Percentiles rank a stretch among this genome's conserved stretches.
Evolutionary conservation across 2,329 filamentous ascomycete genomes (phyloP).

Genomic region (Penicillium sclerotiorum): DNA sequence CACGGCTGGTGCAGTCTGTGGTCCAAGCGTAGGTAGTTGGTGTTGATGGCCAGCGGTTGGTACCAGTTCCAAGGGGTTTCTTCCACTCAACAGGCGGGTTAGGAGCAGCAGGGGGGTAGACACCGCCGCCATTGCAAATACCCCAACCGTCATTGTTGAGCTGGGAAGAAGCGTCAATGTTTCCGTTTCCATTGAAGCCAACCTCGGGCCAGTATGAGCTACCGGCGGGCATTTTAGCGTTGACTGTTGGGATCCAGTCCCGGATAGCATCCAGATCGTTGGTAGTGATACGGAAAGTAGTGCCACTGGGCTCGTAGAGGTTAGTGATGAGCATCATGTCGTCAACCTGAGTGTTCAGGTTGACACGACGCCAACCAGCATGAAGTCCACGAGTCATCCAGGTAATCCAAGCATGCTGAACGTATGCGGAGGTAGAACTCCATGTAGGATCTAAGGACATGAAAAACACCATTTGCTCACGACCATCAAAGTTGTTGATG

Average conservation of each 20-base stretch:
- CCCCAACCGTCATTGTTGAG: constrained; percentile 20
- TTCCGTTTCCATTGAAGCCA: constrained; percentile 60
- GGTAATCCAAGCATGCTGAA: constrained; percentile 65
- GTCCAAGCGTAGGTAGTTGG: constrained; percentile 54
- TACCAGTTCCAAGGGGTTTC: constrained; percentile 56
- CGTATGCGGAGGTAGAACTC: constrained; percentile 58
- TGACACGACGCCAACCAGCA: constrained; percentile 58
- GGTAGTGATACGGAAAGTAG: constrained; percentile 53
- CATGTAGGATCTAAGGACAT: constrained; percentile 56
- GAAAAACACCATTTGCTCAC: constrained; percentile 67
- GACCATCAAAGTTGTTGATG: constrained; percentile 60
- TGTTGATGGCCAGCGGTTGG: constrained; percentile 51
- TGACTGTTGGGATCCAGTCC: constrained; percentile 45
- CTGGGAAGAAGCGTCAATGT: constrained; percentile 45
- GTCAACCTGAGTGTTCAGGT: constrained; percentile 62
- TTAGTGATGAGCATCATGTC: constrained; percentile 62
- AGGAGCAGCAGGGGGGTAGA: constrained; percentile 50
- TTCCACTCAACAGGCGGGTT: constrained; percentile 53
- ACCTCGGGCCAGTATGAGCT: constrained; percentile 58
- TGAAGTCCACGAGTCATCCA: constrained; percentile 63
- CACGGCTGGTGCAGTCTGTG: constrained; percentile 52
- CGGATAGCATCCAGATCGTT: constrained; percentile 53
- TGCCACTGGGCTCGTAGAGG: constrained; percentile 53
- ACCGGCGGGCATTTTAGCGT: constrained; percentile 53
- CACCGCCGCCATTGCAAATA: constrained; percentile 40